A percentile compares a stretch with the other conserved stretches of the same genome.
Evolutionary conservation across 495 filamentous ascomycete species (phyloP).

Genomic region (Penicillium alfredii): DNA sequence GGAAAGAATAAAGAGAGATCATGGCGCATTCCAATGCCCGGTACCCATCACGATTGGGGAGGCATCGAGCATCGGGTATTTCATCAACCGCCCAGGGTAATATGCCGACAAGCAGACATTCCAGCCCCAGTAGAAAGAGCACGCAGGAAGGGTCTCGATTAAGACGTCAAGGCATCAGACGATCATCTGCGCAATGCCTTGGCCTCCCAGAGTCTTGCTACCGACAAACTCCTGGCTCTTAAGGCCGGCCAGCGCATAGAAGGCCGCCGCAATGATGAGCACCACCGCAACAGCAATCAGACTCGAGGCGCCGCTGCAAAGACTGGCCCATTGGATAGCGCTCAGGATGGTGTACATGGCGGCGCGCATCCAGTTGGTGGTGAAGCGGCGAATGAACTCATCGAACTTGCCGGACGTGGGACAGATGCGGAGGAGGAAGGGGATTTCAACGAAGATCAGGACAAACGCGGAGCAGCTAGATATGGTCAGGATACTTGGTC

Average conservation of each 20-base stretch:
- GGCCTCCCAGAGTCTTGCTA: constrained; percentile 94
- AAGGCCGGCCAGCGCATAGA: constrained; percentile 78
- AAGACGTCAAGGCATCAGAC: constrained; percentile 50
- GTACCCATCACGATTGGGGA: constrained; percentile 10
- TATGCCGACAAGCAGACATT: constrained; percentile 2
- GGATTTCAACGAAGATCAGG: constrained; percentile 95
- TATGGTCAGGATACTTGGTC: constrained; percentile 2
- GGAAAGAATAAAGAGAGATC: constrained; percentile 14
- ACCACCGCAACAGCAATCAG: constrained; percentile 84
- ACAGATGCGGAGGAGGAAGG: constrained; percentile 94
- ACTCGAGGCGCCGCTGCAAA: constrained; percentile 51
- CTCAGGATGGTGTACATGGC: constrained; percentile 79
- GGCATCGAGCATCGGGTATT: constrained; percentile 20
- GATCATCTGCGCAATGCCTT: constrained; percentile 97
- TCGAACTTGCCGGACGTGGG: constrained; percentile 90
- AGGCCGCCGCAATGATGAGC: constrained; percentile 67
- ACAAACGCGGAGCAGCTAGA: constrained; percentile 71
- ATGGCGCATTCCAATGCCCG: constrained; percentile 25
- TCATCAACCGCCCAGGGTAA: constrained; percentile 8
- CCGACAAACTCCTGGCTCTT: constrained; percentile 93
- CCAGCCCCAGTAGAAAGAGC: neutral
- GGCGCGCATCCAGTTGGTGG: constrained; percentile 96
- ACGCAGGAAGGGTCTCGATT: constrained; percentile 3
- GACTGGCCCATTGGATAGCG: constrained; percentile 74
- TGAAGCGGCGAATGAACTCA: constrained; percentile 81